phyloP scores from a whole-genome alignment of 495 filamentous ascomycete species.

The Ascodesmis nigricans region DNA sequence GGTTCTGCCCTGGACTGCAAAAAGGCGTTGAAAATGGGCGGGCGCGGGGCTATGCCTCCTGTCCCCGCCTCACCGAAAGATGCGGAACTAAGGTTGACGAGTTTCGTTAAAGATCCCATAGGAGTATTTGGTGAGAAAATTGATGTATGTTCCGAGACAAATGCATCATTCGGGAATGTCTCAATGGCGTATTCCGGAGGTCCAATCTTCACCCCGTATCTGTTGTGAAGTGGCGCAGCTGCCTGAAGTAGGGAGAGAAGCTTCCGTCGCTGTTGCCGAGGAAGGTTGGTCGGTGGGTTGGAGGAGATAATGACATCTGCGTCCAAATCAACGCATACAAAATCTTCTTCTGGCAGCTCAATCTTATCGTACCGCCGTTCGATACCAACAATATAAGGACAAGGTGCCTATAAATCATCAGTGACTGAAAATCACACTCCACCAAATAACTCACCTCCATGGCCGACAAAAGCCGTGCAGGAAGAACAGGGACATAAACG shows the following conservation, averaged over 20 bases:
- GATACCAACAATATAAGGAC: constrained; percentile 90
- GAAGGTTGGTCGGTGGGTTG: constrained; percentile 45
- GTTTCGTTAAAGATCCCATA: constrained; percentile 53
- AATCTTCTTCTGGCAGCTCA: constrained; percentile 88
- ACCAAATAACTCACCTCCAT: constrained; percentile 31
- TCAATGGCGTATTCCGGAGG: constrained; percentile 89
- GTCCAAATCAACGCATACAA: constrained; percentile 84
- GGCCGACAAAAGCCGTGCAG: constrained; percentile 66
- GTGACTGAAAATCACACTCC: constrained; percentile 1
- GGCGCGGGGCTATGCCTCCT: constrained; percentile 32
- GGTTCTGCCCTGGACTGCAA: constrained; percentile 49
- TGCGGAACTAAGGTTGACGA: constrained; percentile 68
- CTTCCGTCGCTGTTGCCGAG: constrained; percentile 76
- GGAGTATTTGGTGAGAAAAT: constrained; percentile 50
- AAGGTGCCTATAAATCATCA: constrained; percentile 37
- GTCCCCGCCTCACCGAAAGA: constrained; percentile 44
- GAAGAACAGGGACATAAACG: constrained; percentile 80
- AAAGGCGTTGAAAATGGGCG: constrained; percentile 76
- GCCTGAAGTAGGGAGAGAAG: constrained; percentile 68
- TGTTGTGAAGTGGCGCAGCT: constrained; percentile 72
- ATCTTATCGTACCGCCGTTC: constrained; percentile 83
- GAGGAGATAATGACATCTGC: constrained; percentile 71
- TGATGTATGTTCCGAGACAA: constrained; percentile 62
- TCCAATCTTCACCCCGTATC: constrained; percentile 64
- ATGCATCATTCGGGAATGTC: constrained; percentile 70